A percentile compares a stretch with the other conserved stretches of the same genome.
These are phyloP conservation scores for Leishmania lainsoni DNA, from an alignment of 208 protist species.

Conservation along the genomic window DNA sequence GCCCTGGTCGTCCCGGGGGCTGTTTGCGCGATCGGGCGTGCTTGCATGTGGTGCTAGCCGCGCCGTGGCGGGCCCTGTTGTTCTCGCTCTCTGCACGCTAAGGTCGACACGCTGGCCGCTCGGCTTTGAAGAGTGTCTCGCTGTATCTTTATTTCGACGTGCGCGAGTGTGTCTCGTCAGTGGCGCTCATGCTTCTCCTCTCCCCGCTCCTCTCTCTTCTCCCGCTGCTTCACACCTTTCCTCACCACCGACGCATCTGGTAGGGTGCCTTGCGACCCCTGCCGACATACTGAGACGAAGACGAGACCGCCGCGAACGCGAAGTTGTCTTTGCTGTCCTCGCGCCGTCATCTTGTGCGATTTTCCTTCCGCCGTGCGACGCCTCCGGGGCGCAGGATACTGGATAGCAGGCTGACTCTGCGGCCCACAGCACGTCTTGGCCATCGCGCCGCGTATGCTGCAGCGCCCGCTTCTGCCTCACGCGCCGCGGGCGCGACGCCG, in stretches of 20 bases:
- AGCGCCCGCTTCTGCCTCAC: not conserved
- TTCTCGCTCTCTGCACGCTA: not conserved
- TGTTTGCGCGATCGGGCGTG: not conserved
- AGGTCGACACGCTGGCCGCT: not conserved
- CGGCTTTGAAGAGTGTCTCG: not conserved
- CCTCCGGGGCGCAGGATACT: not conserved
- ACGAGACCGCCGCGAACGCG: not conserved
- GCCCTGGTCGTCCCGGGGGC: not conserved
- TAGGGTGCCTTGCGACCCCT: not conserved
- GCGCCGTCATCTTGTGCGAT: not conserved
- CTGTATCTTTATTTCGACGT: not conserved
- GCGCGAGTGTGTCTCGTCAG: not conserved
- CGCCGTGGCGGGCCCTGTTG: not conserved
- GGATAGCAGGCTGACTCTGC: not conserved
- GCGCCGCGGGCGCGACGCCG: not conserved
- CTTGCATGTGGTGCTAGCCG: not conserved
- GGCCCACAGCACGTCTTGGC: not conserved
- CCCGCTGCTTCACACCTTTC: not conserved
- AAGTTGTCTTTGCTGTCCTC: not conserved
- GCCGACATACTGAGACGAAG: not conserved
- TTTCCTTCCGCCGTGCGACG: not conserved
- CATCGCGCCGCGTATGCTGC: not conserved
- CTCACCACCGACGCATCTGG: not conserved
- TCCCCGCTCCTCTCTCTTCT: not conserved
- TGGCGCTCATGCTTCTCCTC: not conserved